Evolutionary conservation across 768 basidiomycete genomes (phyloP), one percentile per base, ranked within the genome.

Genomic region (Phanerodontia chrysosporium): DNA sequence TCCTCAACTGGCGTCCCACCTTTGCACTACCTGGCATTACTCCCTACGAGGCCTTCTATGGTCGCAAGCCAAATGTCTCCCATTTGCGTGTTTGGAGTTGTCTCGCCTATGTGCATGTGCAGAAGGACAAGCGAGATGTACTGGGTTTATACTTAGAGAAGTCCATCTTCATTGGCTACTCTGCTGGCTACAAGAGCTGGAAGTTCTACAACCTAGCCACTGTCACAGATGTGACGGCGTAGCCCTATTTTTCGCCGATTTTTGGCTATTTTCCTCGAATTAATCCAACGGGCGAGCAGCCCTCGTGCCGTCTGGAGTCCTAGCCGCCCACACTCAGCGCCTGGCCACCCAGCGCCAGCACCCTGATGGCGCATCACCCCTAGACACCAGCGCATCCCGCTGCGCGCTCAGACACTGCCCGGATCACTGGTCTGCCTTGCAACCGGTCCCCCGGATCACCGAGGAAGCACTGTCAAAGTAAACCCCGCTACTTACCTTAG

Each of bases 81-180:
- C 54, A 62, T 28, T 36, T 66, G 5, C 57, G 66, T n/a, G 49
- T 65, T n/a, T 69, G 68, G 48, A 66, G 70, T 13, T 71, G 67
- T 48, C 18, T 44, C 12, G 66, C 63, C n/a, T 66, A 58, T 22
- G 64, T 61, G 28, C 63, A 64, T 59, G 57, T 64, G 14, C 66
- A 54, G 32, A 64, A 67, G 53, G 62, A 71, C 22, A 53, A 63
- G 30, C 18, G 55, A 4, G 18, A 51, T 39, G 49, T 46, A 45
- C 45, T 59, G n/a, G 58, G 49, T 39, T 16, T 53, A 3, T 49
- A 66, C n/a, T 45, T 55, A n/a, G 27, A 53, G 29, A 55, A 59
- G 57, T 65, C 63, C 49, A 61, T 62, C 21, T 66, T 61, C 53
- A 21, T 71, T 39, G 67, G 70, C 18, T 71, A 66, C 54, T 13